These are phyloP conservation scores for Areca catechu DNA, from an alignment of 176 grass and related monocot genomes.

Conservation along the genomic window DNA sequence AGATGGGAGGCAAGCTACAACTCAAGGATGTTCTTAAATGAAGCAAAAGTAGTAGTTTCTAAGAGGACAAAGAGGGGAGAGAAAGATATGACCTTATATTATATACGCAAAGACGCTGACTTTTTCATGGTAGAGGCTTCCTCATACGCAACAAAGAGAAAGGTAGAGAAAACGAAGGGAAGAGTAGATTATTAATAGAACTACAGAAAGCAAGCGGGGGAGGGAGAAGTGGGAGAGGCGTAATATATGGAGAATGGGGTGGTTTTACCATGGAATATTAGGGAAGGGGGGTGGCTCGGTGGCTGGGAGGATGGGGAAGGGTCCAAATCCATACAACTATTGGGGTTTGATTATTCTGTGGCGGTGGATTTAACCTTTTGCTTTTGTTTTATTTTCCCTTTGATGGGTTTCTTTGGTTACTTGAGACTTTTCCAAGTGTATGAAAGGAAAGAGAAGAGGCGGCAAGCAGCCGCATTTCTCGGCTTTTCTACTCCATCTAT, in stretches of 20 bases:
- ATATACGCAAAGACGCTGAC: conserved; percentile 10
- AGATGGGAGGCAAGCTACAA: no score
- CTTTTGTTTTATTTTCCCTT: not conserved
- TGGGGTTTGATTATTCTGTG: no score
- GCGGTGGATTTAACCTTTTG: not conserved
- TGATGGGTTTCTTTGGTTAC: not conserved
- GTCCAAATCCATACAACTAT: no score
- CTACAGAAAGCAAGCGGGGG: not conserved
- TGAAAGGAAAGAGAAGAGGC: conserved; percentile 26
- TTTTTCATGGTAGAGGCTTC: conserved; percentile 14
- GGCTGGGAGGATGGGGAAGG: no score
- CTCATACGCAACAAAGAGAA: conserved; percentile 12
- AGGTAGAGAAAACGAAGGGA: not conserved
- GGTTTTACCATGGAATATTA: no score
- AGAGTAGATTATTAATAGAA: not conserved
- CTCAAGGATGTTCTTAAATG: no score
- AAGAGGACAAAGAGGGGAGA: not conserved
- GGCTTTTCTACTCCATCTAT: conserved; percentile 12
- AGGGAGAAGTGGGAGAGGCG: not conserved
- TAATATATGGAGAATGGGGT: not conserved
- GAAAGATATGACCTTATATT: not conserved
- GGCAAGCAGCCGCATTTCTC: conserved; percentile 36
- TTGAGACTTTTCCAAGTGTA: conserved; percentile 1
- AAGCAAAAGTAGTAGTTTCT: not conserved
- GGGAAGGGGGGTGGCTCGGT: no score